phyloP scores from a whole-genome alignment of 208 protist genomes.

The Acanthamoeba castellanii region DNA sequence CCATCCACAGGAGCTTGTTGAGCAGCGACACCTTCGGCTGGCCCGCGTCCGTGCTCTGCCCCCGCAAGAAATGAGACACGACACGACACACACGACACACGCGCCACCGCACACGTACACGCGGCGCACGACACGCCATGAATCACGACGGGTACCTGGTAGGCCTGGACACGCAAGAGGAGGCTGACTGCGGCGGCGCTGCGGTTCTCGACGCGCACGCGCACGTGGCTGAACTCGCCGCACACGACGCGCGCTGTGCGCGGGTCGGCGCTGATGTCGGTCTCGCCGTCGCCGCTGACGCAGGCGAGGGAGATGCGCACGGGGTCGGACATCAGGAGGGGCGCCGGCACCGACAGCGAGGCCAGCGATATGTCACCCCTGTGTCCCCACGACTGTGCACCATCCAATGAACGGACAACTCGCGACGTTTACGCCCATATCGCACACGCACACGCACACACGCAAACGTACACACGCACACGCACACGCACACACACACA shows the following conservation, averaged over 20 bases:
- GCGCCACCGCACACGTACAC: neutral
- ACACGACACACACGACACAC: neutral
- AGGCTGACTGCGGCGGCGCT: neutral
- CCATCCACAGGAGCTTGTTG: constrained; percentile 34
- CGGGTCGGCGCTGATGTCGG: neutral
- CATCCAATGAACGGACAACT: neutral
- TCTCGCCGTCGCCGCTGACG: neutral
- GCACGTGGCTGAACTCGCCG: neutral
- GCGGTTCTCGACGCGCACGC: constrained; percentile 28
- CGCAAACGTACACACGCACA: neutral
- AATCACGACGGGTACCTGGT: neutral
- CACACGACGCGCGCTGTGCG: neutral
- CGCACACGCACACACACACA: neutral
- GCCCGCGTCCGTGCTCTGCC: neutral
- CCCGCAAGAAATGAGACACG: neutral
- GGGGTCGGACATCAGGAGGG: neutral
- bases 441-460: neutral
- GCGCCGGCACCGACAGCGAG: neutral
- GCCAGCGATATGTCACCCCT: constrained; percentile 7
- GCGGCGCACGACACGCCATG: neutral
- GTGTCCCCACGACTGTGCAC: constrained; percentile 2
- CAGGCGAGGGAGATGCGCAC: neutral
- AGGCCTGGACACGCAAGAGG: neutral
- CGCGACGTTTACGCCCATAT: no score
- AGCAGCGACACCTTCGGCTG: constrained; percentile 40